Conservation (phyloP, 2,329 filamentous ascomycete genomes). For the Taxawa tesnikishii region DNA sequence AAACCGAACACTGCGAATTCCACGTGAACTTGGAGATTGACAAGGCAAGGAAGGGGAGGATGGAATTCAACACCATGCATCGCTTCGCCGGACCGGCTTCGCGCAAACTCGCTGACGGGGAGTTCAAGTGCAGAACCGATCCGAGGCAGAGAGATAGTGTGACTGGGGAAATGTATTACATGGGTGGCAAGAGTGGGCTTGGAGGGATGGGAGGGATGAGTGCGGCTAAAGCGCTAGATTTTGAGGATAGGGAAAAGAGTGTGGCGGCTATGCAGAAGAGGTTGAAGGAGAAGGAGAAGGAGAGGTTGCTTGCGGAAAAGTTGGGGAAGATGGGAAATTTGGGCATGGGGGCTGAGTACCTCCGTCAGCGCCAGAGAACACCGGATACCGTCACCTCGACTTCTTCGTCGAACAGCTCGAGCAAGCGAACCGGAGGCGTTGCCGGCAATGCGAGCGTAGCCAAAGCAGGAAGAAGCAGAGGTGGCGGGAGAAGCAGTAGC, state of each 20-base stretch:
- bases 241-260: constrained; percentile 33
- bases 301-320: constrained; percentile 58
- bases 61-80: constrained; percentile 65
- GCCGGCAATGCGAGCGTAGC: too few species aligned
- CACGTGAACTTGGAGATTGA: constrained; percentile 74
- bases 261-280: constrained; percentile 46
- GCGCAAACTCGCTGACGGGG: not conserved
- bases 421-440: too few species aligned
- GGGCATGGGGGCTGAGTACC: constrained; percentile 61
- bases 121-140: not conserved
- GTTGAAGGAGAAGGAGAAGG: constrained; percentile 46
- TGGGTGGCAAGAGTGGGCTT: constrained; percentile 12
- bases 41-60: constrained; percentile 54
- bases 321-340: constrained; percentile 50
- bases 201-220: constrained; percentile 24
- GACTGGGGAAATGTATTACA: constrained; percentile 7
- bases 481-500: too few species aligned
- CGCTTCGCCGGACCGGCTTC: not conserved
- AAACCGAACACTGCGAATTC: constrained; percentile 85
- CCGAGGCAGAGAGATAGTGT: constrained; percentile 20
- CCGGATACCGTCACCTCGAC: constrained; percentile 10
- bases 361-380: constrained; percentile 30
- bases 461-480: too few species aligned
- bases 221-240: constrained; percentile 53
- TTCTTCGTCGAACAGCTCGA: constrained; percentile 13